Base-by-base conservation (phyloP, 2,329 filamentous ascomycete species). In the Aspergillus flavus region DNA sequence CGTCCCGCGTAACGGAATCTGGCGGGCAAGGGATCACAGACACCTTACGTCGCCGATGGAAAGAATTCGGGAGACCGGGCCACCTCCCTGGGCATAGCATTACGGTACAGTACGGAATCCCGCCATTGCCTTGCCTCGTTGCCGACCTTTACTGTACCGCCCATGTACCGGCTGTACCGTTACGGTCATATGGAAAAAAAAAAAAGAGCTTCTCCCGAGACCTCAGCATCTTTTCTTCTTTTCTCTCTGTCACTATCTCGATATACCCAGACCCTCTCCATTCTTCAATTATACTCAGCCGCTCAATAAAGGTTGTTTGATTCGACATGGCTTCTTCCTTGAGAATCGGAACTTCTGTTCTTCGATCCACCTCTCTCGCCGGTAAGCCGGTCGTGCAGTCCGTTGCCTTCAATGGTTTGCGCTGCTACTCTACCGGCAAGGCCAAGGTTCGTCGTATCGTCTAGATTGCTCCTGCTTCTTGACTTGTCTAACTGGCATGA, bases 351-450 rank as follows among this genome's bases (percentile, higher is more conserved):
- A 89, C 91, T 77, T 87, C 91, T 80, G 89, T 92, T 81, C 86
- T 98, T 79, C 90, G 94, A 83, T 87, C 92, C 76, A 89, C 91
- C 64, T 82, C 92, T 76, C 83, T 86, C 77, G 83, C 87, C 72
- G 85, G 89, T 70, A 85, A 89, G 77, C 86, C 92, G 76, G 85
- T 86, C 79, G 85, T 88, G 78, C 88, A 89, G 77, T 83, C 85
- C 76, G 86, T 88, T 71, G 89, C 89, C 78, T 94, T 93, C 85
- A 93, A 90, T 83, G 90, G 91, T 78, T 83, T 91, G 78, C 90
- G 95, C 82, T 93, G 87, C 87, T 97, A 97, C 85, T 97, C 94
- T 68, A 90, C 93, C 72, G 80, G 80, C 73, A 97, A 97, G 88
- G 87, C 90, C 73, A 89, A 94, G 87, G 93, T 96, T 84, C 16